Evolutionary conservation across 352 stramenopile genomes (phyloP), one percentile per base, ranked within the genome.

Genomic region (Globisporangium canariense): DNA sequence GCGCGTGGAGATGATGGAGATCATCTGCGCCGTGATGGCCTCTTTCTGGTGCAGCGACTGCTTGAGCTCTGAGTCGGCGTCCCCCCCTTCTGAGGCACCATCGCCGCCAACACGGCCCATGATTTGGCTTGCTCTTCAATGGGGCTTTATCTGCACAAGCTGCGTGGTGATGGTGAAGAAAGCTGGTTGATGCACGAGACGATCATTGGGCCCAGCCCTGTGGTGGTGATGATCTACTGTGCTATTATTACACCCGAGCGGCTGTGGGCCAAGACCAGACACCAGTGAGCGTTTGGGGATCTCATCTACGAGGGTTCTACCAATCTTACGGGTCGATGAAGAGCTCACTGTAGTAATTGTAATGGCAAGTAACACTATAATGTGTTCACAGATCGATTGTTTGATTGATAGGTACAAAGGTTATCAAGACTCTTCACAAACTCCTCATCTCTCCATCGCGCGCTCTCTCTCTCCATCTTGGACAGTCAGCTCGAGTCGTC

Each of bases 1-100:
- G 6, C 83, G 73, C 22, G 78, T 73, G 16, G 82, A 89, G 53
- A 93, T 86, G 68, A 93, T 89, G 34, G 75, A 80, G 56, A 93
- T 93, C 81, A 93, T 93, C 64, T 93, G 83, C 28, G 78, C 74
- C 18, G 83, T 91, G 59, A 93, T 81, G 2, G 77, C 79, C 46
- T 89, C 83, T 62, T 93, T 93, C 65, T 93, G 81, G 32, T 83
- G 73, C 53, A 88, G 67, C 54, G 83, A 84, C 62, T 88, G 77
- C 63, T 89, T 83, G 32, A 78, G 41, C 51, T 76, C 70, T 13
- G 62, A 57, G 10, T 80, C 68, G 7, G 77, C 71, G 3, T 78
- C 76, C 30, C 78, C 73, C 30, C 78, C 73, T 16, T 60, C 43
- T 5, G 41, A 28, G 6, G 49, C 32, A 50, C 16, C 64, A 13